A percentile compares a stretch with the other conserved stretches of the same genome.
These are phyloP conservation scores for Escallonia rubra DNA, from an alignment of 129 eudicot genomes.

Conservation along the genomic window DNA sequence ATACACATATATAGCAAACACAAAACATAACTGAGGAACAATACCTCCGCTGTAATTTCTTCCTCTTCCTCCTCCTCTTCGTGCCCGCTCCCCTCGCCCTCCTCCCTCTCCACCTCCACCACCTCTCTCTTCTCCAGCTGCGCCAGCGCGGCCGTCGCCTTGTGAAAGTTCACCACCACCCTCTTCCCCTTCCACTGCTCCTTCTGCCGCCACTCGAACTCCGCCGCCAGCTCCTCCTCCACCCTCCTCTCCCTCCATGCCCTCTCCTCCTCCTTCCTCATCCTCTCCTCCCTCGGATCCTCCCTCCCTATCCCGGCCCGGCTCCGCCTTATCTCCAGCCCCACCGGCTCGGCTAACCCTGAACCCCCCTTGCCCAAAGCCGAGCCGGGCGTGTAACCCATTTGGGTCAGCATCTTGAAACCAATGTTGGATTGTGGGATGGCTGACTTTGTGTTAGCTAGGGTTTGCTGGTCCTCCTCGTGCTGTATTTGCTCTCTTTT, in stretches of 20 bases:
- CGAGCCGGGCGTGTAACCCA: slow-evolving; percentile 93
- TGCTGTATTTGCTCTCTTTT: slow-evolving; percentile 57
- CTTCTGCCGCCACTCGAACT: slow-evolving; percentile 71
- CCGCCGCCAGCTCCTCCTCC: slow-evolving; percentile 67
- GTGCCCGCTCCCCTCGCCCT: slow-evolving; percentile 30
- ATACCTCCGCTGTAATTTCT: slow-evolving; percentile 89
- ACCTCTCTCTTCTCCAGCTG: slow-evolving; percentile 87
- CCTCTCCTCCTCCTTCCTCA: slow-evolving; percentile 55
- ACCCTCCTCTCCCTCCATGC: slow-evolving; percentile 38
- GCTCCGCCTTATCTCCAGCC: slow-evolving; percentile 70
- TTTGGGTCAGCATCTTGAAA: slow-evolving; percentile 76
- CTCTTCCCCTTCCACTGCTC: slow-evolving; percentile 70
- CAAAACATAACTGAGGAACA: background rate
- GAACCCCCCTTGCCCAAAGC: slow-evolving; percentile 76
- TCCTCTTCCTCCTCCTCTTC: slow-evolving; percentile 79
- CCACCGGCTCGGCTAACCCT: slow-evolving; percentile 68
- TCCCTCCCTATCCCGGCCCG: slow-evolving; percentile 85
- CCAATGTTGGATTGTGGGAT: slow-evolving; percentile 91
- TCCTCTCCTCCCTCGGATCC: slow-evolving; percentile 61
- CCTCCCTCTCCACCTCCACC: slow-evolving; percentile 43
- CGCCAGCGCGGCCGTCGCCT: slow-evolving; percentile 78
- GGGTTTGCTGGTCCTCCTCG: slow-evolving; percentile 70
- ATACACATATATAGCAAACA: background rate
- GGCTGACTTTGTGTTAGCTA: slow-evolving; percentile 55
- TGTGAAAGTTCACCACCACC: slow-evolving; percentile 48